These are phyloP conservation scores for Phytophthora constricta DNA, from an alignment of 352 stramenopile species.

Conservation along the genomic window DNA sequence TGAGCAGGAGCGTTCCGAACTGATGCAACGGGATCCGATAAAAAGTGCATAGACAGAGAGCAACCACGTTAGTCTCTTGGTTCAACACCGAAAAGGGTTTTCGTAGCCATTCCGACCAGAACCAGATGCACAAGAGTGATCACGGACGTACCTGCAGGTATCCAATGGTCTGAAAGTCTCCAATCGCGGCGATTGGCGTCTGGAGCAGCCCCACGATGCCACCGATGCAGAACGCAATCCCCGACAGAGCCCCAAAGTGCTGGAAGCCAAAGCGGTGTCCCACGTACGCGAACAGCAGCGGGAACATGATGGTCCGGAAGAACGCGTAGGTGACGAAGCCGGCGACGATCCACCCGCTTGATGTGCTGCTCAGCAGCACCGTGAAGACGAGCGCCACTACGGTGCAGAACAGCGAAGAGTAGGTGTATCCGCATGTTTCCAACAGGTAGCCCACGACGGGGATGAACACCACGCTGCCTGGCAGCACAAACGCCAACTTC, in stretches of 20 bases:
- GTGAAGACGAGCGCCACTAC: constrained; percentile 54
- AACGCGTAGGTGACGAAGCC: constrained; percentile 81
- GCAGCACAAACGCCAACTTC: constrained; percentile 70
- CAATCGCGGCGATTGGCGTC: constrained; percentile 63
- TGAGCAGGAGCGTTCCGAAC: constrained; percentile 59
- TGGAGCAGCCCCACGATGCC: constrained; percentile 70
- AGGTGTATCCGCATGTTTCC: constrained; percentile 73
- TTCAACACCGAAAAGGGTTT: constrained; percentile 11
- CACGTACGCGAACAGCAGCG: constrained; percentile 83
- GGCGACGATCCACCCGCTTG: constrained; percentile 51
- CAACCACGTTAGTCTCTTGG: constrained; percentile 4
- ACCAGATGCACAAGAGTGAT: constrained; percentile 17
- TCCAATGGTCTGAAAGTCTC: constrained; percentile 48
- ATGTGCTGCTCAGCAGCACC: constrained; percentile 42
- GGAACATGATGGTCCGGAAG: constrained; percentile 86
- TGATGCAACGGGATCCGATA: constrained; percentile 24
- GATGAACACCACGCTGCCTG: constrained; percentile 77
- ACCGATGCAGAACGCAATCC: constrained; percentile 77
- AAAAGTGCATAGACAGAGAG: constrained; percentile 19
- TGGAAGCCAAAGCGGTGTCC: constrained; percentile 84
- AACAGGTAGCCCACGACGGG: constrained; percentile 75
- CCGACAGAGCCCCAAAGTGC: constrained; percentile 84
- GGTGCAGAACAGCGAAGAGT: constrained; percentile 55
- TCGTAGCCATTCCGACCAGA: constrained; percentile 26
- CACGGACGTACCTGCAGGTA: constrained; percentile 53